Conservation (phyloP, 2,329 filamentous ascomycete genomes). For the Cytospora chrysosperma region DNA sequence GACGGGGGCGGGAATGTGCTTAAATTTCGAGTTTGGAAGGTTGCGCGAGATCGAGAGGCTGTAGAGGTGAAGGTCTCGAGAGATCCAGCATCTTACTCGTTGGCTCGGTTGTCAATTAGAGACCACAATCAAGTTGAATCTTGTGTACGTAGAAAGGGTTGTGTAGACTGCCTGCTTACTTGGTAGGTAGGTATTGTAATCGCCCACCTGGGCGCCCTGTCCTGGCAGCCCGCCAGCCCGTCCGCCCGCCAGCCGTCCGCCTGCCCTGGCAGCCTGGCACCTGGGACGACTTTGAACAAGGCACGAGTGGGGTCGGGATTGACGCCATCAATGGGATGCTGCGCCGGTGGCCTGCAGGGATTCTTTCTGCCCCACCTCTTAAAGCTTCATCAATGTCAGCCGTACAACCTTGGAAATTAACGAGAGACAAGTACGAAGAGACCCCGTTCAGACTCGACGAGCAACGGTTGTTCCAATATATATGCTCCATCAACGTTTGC, state of each 20-base stretch:
- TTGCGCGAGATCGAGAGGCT: background rate
- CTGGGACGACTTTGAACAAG: background rate
- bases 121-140: background rate
- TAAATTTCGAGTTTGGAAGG: background rate
- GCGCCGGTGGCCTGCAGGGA: background rate
- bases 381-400: background rate
- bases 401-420: too few relatives aligned
- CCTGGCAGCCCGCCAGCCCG: background rate
- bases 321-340: background rate
- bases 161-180: too few relatives aligned
- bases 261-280: background rate
- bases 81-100: background rate
- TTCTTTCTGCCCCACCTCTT: background rate
- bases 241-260: background rate
- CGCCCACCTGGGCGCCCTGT: background rate
- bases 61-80: background rate
- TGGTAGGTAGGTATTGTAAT: too few relatives aligned
- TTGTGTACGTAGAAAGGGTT: too few relatives aligned
- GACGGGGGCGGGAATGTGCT: background rate
- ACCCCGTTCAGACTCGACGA: background rate
- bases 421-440: too few relatives aligned
- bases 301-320: slow-evolving; percentile 4
- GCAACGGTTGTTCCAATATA: background rate
- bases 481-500: background rate
- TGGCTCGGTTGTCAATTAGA: background rate